Conservation (phyloP, 352 stramenopile species). For the Saprolegnia diclina region DNA sequence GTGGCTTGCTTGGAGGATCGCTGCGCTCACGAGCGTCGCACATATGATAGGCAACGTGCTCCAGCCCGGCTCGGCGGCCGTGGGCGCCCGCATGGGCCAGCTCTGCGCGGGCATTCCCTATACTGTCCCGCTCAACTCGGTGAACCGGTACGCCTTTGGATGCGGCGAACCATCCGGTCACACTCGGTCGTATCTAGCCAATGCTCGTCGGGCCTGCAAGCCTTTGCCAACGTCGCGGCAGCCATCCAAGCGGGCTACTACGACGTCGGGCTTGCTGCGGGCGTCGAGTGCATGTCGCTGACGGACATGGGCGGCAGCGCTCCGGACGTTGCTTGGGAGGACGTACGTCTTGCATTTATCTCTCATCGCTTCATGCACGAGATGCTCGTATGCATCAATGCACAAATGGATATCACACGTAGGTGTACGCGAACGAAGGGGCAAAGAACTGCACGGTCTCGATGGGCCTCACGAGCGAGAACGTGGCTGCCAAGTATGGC, state of each 20-base stretch:
- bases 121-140: slow-evolving; percentile 57
- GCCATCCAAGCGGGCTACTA: slow-evolving; percentile 81
- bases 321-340: slow-evolving; percentile 58
- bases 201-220: slow-evolving; percentile 83
- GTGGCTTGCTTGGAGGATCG: slow-evolving; percentile 11
- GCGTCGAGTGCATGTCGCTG: slow-evolving; percentile 85
- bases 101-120: slow-evolving; percentile 72
- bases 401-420: too few relatives aligned
- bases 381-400: too few relatives aligned
- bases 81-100: slow-evolving; percentile 76
- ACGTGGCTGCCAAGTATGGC: slow-evolving; percentile 72
- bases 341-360: slow-evolving; percentile 29
- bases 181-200: slow-evolving; percentile 30
- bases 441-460: slow-evolving; percentile 78
- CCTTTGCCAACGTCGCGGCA: slow-evolving; percentile 64
- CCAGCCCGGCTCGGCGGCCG: slow-evolving; percentile 64
- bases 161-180: background rate
- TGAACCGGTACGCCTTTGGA: slow-evolving; percentile 49
- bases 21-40: background rate
- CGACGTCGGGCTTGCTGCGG: slow-evolving; percentile 78
- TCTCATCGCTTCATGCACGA: slow-evolving; percentile 30
- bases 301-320: slow-evolving; percentile 43
- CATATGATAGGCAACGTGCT: slow-evolving; percentile 57
- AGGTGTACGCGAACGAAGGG: slow-evolving; percentile 37
- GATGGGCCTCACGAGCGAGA: slow-evolving; percentile 85